These are phyloP conservation scores for Tremella yokohamensis DNA, from an alignment of 768 basidiomycete species.

Conservation along the genomic window DNA sequence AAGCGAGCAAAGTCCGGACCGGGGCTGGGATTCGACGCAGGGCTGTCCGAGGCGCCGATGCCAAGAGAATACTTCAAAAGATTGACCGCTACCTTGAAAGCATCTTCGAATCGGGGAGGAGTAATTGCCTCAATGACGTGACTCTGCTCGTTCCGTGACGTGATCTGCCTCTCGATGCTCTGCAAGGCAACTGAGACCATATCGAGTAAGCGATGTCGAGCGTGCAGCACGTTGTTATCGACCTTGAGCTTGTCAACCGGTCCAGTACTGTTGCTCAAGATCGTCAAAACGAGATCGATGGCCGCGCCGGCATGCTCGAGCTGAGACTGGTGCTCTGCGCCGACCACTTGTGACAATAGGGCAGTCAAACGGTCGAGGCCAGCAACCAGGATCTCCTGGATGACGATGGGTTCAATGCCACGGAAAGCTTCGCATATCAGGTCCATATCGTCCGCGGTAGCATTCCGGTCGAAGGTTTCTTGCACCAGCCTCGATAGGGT, in stretches of 20 bases:
- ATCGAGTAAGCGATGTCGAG: constrained; percentile 33
- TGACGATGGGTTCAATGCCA: constrained; percentile 39
- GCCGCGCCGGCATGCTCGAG: constrained; percentile 11
- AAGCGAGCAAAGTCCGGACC: constrained; percentile 35
- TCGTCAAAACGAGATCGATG: constrained; percentile 32
- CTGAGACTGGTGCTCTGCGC: constrained; percentile 25
- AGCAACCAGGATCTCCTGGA: constrained; percentile 34
- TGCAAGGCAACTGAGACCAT: constrained; percentile 27
- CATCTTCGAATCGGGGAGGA: constrained; percentile 21
- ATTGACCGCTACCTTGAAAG: constrained; percentile 22
- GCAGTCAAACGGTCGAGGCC: constrained; percentile 36
- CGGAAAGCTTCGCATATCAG: constrained; percentile 43
- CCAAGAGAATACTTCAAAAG: constrained; percentile 33
- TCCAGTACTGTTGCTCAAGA: constrained; percentile 20
- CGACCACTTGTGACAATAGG: constrained; percentile 29
- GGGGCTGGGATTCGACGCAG: constrained; percentile 13
- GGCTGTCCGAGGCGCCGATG: constrained; percentile 14
- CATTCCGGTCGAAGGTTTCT: constrained; percentile 29
- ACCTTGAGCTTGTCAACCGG: constrained; percentile 1
- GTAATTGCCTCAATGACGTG: neutral
- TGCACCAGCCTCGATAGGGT: constrained; percentile 29
- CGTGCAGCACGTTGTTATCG: constrained; percentile 17
- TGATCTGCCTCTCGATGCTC: constrained; percentile 23
- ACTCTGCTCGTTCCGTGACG: constrained; percentile 10
- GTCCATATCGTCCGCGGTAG: constrained; percentile 39